Evolutionary conservation across 2,329 filamentous ascomycete genomes (phyloP), one percentile per base, ranked within the genome.

Genomic region (Calonectria pauciramosa): DNA sequence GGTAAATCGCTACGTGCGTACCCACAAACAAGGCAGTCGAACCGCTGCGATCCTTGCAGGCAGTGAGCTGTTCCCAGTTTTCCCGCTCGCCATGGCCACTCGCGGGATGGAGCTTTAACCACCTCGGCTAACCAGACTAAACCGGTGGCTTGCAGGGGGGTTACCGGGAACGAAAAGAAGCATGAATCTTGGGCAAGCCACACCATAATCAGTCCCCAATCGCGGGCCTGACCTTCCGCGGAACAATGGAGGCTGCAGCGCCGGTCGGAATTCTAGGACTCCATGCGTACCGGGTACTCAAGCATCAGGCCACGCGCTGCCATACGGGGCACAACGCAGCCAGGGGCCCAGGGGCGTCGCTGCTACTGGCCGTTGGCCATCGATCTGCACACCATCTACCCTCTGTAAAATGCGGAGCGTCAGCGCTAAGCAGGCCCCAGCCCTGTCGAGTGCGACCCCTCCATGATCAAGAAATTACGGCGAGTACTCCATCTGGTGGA

Each of bases 171-270:
- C 14, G 30, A 63, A 63, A 63, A 63, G 34, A 63, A 63, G 56
- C 56, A 63, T 63, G 56, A 63, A 63, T 63, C 18, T 63, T 13
- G 26, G 26, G 34, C 56, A 63, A 63, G 56, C 34, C 56, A 63
- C 56, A 63, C 56, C 56, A 41, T 63, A 26, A 63, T 41, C 38
- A 18, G n/a, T 38, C 32, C 56, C 56, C 56, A 60, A 60, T 63
- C n/a, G 36, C 56, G 23, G 56, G 13, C 4, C 23, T 16, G 13
- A 10, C 54, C 6, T 20, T 23, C 11, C 20, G 32, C 5, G 2
- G 6, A 41, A 38, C 34, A 38, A 28, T 7, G 34, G 34, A 26
- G n/a, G 11, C 18, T 16, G n/a, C 8, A 38, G 41, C 44, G n/a
- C 44, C n/a, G 44, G 10, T 18, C 18, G 38, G n/a, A 20, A 28